phyloP scores from a whole-genome alignment of 345 rosid species.

The Citrus sp. region DNA sequence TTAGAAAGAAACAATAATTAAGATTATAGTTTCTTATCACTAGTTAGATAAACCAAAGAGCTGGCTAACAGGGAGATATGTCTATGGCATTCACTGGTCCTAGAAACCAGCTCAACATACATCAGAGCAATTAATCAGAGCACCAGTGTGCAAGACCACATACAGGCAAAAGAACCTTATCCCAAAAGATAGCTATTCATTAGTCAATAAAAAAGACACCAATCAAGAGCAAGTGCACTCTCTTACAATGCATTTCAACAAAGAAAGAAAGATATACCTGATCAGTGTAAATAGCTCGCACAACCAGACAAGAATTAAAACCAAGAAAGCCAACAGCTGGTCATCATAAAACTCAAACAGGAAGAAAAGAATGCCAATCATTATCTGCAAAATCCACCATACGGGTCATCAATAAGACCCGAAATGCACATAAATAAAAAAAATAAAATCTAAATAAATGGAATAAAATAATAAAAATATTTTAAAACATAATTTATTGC shows the following conservation, averaged over 20 bases:
- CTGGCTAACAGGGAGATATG: not conserved
- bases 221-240: not conserved
- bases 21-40: not conserved
- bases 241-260: not conserved
- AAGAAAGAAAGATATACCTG: slow-evolving; percentile 51
- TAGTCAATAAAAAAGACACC: not conserved
- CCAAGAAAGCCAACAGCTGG: slow-evolving; percentile 99
- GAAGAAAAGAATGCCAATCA: slow-evolving; percentile 97
- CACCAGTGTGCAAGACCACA: not conserved
- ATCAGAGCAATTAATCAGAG: not conserved
- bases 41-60: not conserved
- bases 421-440: not conserved
- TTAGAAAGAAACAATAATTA: slow-evolving; percentile 1
- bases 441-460: not conserved
- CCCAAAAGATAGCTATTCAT: not conserved
- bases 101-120: not conserved
- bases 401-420: slow-evolving; percentile 4
- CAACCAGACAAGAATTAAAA: slow-evolving; percentile 94
- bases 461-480: not conserved
- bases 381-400: slow-evolving; percentile 65
- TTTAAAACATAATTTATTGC: not conserved
- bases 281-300: slow-evolving; percentile 94
- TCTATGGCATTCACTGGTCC: not conserved
- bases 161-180: not conserved
- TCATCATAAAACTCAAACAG: slow-evolving; percentile 96